Conservation (phyloP, 345 rosid species). For the Streptanthus diversifolius region DNA sequence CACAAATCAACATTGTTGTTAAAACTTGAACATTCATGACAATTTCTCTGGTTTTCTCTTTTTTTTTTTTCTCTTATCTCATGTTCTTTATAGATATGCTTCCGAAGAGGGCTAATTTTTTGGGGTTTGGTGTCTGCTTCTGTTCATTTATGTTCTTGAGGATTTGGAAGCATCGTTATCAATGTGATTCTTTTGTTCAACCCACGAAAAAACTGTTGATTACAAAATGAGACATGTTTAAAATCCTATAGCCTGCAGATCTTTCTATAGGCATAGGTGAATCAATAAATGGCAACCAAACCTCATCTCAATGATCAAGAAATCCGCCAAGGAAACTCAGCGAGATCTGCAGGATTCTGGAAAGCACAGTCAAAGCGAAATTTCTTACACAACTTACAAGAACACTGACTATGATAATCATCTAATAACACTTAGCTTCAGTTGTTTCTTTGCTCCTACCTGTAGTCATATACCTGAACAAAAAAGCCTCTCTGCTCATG, state of each 20-base stretch:
- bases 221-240: not conserved
- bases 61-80: conserved; percentile 8
- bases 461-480: not conserved
- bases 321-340: too few relatives aligned
- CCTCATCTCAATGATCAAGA: too few relatives aligned
- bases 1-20: conserved; percentile 20
- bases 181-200: conserved; percentile 22
- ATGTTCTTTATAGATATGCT: conserved; percentile 21
- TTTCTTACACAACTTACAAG: not conserved
- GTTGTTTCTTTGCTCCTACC: not conserved
- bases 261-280: not conserved
- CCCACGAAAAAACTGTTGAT: not conserved
- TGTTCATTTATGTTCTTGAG: conserved; percentile 14
- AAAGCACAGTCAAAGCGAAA: not conserved
- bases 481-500: not conserved
- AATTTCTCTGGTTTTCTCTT: not conserved
- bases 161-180: not conserved
- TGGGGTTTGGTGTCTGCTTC: conserved; percentile 21
- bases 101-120: not conserved
- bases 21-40: not conserved
- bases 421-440: not conserved
- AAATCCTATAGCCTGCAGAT: not conserved
- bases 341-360: too few relatives aligned
- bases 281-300: not conserved
- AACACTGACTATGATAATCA: not conserved